A percentile compares a stretch with the other conserved stretches of the same genome.
Conservation (phyloP, 371 early-diverging fungal genomes). For the Rhizopus delemar region DNA sequence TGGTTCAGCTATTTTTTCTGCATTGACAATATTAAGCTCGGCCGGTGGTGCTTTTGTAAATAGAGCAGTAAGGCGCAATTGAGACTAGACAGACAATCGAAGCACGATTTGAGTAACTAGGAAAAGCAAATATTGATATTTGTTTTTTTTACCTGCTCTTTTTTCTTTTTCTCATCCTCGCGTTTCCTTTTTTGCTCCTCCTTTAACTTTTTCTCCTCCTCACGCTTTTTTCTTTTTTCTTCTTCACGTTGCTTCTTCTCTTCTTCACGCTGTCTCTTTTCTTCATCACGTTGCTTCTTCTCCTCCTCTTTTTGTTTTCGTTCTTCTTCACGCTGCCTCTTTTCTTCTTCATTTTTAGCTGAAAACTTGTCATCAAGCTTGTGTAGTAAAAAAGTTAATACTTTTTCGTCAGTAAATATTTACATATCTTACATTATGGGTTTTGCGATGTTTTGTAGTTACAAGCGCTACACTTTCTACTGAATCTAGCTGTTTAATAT, state of each 20-base stretch:
- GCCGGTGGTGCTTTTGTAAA: slow-evolving; percentile 37
- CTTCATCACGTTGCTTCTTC: slow-evolving; percentile 21
- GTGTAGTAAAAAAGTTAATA: background rate
- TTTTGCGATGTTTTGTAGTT: slow-evolving; percentile 20
- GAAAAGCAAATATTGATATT: background rate
- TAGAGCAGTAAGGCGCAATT: slow-evolving; percentile 45
- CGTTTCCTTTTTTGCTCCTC: slow-evolving; percentile 33
- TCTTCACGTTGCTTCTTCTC: slow-evolving; percentile 34
- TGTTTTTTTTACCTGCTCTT: slow-evolving; percentile 35
- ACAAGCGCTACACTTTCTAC: slow-evolving; percentile 7
- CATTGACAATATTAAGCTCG: background rate
- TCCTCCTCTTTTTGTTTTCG: slow-evolving; percentile 28
- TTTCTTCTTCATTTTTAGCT: slow-evolving; percentile 20
- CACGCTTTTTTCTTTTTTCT: slow-evolving; percentile 29
- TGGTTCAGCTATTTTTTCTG: slow-evolving; percentile 22
- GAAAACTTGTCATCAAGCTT: background rate
- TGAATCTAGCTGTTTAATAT: slow-evolving; percentile 9
- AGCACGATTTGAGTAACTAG: background rate
- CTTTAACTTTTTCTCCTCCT: slow-evolving; percentile 35
- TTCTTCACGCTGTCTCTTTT: slow-evolving; percentile 29
- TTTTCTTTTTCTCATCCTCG: slow-evolving; percentile 31
- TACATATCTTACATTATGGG: background rate
- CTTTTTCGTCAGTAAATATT: background rate
- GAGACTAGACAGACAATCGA: slow-evolving; percentile 28
- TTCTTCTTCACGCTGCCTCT: slow-evolving; percentile 22